Percentiles rank a stretch among this genome's conserved stretches.
phyloP scores from a whole-genome alignment of 768 basidiomycete species.

The Phaeotremella fagi region DNA sequence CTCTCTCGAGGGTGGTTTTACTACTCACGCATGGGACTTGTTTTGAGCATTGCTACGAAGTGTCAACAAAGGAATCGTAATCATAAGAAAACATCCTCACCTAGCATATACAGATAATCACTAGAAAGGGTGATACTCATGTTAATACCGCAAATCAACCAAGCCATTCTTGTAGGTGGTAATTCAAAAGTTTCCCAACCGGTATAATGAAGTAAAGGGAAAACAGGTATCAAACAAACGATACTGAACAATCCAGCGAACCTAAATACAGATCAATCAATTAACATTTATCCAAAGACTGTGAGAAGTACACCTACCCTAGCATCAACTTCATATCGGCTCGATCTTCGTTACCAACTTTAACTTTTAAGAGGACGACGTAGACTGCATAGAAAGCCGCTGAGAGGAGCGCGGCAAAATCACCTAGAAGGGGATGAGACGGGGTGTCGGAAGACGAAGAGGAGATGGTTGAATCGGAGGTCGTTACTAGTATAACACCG shows the following conservation, averaged over 20 bases:
- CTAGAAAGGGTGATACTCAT: conserved; percentile 78
- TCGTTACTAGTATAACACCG: conserved; percentile 82
- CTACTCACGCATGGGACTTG: conserved; percentile 60
- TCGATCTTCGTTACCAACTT: conserved; percentile 71
- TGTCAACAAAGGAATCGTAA: too few species aligned
- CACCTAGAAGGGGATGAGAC: conserved; percentile 61
- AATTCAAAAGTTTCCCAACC: conserved; percentile 70
- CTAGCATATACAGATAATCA: conserved; percentile 59
- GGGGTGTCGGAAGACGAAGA: conserved; percentile 38
- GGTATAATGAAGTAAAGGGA: conserved; percentile 66
- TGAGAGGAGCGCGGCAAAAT: conserved; percentile 75
- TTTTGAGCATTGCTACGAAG: conserved; percentile 94
- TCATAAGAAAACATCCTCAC: conserved; percentile 4
- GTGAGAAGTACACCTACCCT: conserved; percentile 48
- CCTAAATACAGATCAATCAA: conserved; percentile 43
- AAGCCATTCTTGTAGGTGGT: conserved; percentile 56
- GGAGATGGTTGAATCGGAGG: conserved; percentile 62
- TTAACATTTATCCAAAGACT: neutral
- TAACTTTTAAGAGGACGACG: conserved; percentile 81
- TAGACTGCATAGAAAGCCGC: conserved; percentile 85
- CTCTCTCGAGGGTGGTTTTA: neutral
- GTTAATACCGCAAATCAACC: conserved; percentile 58
- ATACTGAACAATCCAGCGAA: conserved; percentile 87
- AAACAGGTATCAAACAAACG: conserved; percentile 68
- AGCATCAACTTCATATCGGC: conserved; percentile 93